Percentiles rank a stretch among this genome's conserved stretches.
Conservation (phyloP, 2,329 filamentous ascomycete species). For the Ceratocystis diversiconidia region DNA sequence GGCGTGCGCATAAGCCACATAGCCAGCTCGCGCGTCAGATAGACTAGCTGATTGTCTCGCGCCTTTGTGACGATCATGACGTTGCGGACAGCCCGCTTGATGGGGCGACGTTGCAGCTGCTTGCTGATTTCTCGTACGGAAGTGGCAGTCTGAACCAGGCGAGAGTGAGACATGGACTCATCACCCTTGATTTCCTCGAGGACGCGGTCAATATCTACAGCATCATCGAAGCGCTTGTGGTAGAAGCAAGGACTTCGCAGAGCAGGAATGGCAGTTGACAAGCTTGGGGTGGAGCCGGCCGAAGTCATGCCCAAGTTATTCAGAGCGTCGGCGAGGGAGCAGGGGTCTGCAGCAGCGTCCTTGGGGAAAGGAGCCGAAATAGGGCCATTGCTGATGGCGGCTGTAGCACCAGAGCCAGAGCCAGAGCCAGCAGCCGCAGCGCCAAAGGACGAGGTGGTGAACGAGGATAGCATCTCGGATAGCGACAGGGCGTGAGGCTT, state of each 20-base stretch:
- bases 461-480: slow-evolving; percentile 42
- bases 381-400: slow-evolving; percentile 20
- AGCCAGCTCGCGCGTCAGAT: slow-evolving; percentile 73
- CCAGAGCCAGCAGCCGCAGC: slow-evolving; percentile 21
- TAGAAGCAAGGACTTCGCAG: slow-evolving; percentile 94
- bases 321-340: slow-evolving; percentile 45
- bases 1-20: slow-evolving; percentile 81
- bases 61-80: slow-evolving; percentile 99
- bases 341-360: slow-evolving; percentile 23
- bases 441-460: slow-evolving; percentile 11
- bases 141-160: slow-evolving; percentile 87
- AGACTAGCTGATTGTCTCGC: slow-evolving; percentile 82
- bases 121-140: slow-evolving; percentile 91
- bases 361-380: slow-evolving; percentile 27
- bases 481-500: slow-evolving; percentile 51
- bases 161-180: slow-evolving; percentile 83
- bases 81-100: slow-evolving; percentile 80
- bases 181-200: slow-evolving; percentile 85
- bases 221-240: slow-evolving; percentile 91
- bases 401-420: slow-evolving; percentile 18
- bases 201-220: slow-evolving; percentile 87
- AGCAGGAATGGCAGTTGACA: slow-evolving; percentile 40
- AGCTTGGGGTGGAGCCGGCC: slow-evolving; percentile 21
- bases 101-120: slow-evolving; percentile 80
- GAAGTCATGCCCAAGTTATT: slow-evolving; percentile 36